A percentile compares a stretch with the other conserved stretches of the same genome.
Evolutionary conservation across 768 basidiomycete species (phyloP).

Genomic region (Mycena metata): DNA sequence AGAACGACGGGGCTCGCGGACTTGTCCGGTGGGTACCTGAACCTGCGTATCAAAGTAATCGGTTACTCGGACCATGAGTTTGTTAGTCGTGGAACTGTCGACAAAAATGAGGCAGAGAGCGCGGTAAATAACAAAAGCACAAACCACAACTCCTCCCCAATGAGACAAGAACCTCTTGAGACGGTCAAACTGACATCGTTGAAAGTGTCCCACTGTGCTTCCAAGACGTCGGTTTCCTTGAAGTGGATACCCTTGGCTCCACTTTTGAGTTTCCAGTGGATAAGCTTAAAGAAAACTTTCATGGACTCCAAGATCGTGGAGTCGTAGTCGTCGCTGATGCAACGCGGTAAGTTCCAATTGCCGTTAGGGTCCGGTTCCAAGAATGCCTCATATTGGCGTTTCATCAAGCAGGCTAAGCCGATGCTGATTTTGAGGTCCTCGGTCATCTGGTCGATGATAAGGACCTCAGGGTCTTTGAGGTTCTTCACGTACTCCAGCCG

Average conservation of each 20-base stretch:
- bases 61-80: constrained; percentile 91
- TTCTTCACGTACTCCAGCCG: constrained; percentile 91
- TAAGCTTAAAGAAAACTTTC: constrained; percentile 90
- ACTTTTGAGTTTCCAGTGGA: constrained; percentile 96
- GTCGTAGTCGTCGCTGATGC: constrained; percentile 93
- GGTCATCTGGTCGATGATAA: constrained; percentile 94
- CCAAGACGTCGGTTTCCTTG: constrained; percentile 98
- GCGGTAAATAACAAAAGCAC: constrained; percentile 42
- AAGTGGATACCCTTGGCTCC: constrained; percentile 94
- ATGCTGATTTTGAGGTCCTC: constrained; percentile 94
- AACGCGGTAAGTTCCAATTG: constrained; percentile 90
- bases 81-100: constrained; percentile 88
- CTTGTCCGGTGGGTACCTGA: constrained; percentile 71
- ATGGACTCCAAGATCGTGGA: constrained; percentile 88
- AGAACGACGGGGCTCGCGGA: constrained; percentile 43
- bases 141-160: constrained; percentile 96
- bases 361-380: constrained; percentile 87
- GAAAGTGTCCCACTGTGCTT: constrained; percentile 96
- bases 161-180: constrained; percentile 87
- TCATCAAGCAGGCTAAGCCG: constrained; percentile 93
- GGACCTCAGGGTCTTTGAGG: constrained; percentile 87
- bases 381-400: constrained; percentile 94
- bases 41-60: constrained; percentile 97
- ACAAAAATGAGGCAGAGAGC: constrained; percentile 3
- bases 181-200: constrained; percentile 92